These are phyloP conservation scores for Neostapfia colusana DNA, from an alignment of 176 grass and related monocot species.

Conservation along the genomic window DNA sequence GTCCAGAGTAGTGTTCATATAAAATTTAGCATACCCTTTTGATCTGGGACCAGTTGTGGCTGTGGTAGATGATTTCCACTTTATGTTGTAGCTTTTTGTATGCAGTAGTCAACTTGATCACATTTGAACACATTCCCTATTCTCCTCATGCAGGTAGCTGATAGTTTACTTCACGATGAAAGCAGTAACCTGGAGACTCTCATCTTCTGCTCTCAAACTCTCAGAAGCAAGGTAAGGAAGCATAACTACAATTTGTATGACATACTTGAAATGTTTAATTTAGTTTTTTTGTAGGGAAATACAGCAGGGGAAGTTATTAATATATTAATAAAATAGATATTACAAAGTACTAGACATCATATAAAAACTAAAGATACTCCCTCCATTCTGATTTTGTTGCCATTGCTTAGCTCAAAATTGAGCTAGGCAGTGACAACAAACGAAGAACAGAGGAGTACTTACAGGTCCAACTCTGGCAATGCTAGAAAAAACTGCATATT, in stretches of 20 bases:
- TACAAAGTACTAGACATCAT: not conserved
- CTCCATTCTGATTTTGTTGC: too few species aligned
- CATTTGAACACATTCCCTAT: conserved; percentile 21
- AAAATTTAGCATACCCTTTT: not conserved
- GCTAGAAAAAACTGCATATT: not conserved
- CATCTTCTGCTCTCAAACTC: conserved; percentile 98
- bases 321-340: not conserved
- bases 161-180: conserved; percentile 93
- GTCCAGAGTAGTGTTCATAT: not conserved
- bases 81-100: conserved; percentile 10
- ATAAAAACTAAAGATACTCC: not conserved
- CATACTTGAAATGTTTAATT: not conserved
- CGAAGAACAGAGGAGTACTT: not conserved
- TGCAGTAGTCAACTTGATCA: conserved; percentile 13
- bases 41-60: not conserved
- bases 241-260: not conserved
- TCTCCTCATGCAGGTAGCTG: conserved; percentile 65
- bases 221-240: conserved; percentile 86
- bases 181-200: conserved; percentile 93
- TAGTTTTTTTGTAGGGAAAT: not conserved
- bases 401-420: too few species aligned
- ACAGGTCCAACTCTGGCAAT: not conserved
- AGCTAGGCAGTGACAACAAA: too few species aligned
- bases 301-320: not conserved
- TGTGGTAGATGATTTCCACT: not conserved